phyloP scores from a whole-genome alignment of 768 basidiomycete genomes.

The Crepidotus variabilis region DNA sequence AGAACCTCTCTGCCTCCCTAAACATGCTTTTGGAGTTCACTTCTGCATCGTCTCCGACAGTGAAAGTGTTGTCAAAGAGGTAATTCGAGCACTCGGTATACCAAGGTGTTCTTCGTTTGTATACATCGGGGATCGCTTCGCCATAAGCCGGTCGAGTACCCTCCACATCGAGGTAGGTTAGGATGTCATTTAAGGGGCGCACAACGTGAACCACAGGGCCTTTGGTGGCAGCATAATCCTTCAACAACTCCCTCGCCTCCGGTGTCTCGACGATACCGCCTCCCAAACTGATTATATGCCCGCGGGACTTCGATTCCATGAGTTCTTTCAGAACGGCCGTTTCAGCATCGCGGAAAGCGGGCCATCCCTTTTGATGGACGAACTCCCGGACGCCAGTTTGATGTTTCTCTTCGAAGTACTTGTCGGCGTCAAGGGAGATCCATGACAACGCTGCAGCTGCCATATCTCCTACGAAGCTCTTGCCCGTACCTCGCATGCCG shows the following conservation, averaged over 20 bases:
- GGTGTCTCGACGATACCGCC: conserved; percentile 92
- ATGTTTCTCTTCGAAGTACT: conserved; percentile 64
- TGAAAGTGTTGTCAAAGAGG: conserved; percentile 77
- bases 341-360: conserved; percentile 84
- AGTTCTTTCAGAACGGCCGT: conserved; percentile 64
- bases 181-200: conserved; percentile 76
- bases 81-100: conserved; percentile 78
- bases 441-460: conserved; percentile 73
- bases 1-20: conserved; percentile 78
- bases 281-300: conserved; percentile 84
- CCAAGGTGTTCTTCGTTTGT: conserved; percentile 79
- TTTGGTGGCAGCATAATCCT: conserved; percentile 51
- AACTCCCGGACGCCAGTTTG: conserved; percentile 64
- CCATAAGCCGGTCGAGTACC: conserved; percentile 83
- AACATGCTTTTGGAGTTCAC: conserved; percentile 34
- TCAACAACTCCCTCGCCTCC: conserved; percentile 67
- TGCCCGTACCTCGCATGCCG: conserved; percentile 97
- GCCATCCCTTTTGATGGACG: conserved; percentile 84
- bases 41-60: conserved; percentile 16
- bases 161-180: conserved; percentile 75
- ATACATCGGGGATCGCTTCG: conserved; percentile 84
- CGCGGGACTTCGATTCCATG: conserved; percentile 49
- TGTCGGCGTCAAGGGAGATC: conserved; percentile 80
- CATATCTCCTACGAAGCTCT: conserved; percentile 81
- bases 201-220: conserved; percentile 85